Evolutionary conservation across 352 stramenopile genomes (phyloP).

Genomic region (Globisporangium lucens): DNA sequence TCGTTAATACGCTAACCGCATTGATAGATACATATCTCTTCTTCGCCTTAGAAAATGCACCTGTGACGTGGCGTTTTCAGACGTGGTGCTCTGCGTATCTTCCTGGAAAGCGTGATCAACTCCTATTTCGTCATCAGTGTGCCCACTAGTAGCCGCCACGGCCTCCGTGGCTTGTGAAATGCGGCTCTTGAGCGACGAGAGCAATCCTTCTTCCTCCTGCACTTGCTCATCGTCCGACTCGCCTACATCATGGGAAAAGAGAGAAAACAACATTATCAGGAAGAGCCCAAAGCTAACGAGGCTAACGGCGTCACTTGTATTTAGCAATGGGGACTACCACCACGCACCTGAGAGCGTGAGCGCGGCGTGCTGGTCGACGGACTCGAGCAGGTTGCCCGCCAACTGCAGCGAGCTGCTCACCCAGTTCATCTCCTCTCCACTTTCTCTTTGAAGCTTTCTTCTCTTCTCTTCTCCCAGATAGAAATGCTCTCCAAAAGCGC

Average conservation of each 20-base stretch:
- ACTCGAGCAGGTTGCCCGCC: conserved; percentile 78
- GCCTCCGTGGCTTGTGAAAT: conserved; percentile 15
- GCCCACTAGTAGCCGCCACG: conserved; percentile 13
- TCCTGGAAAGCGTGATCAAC: conserved; percentile 1
- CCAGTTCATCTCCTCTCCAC: conserved; percentile 60
- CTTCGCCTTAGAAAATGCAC: not conserved
- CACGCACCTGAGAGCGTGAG: conserved; percentile 50
- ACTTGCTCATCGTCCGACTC: conserved; percentile 10
- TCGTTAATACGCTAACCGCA: not conserved
- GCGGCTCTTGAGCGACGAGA: conserved; percentile 10
- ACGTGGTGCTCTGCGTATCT: not conserved
- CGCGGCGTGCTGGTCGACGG: conserved; percentile 80
- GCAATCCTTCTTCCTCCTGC: conserved; percentile 12
- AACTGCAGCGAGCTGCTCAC: conserved; percentile 81
- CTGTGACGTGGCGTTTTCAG: not conserved
- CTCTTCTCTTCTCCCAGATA: not conserved
- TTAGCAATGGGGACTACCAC: not conserved
- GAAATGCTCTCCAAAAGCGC: not conserved
- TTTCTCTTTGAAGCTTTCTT: not conserved
- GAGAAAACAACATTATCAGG: not conserved
- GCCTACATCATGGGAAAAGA: conserved; percentile 19
- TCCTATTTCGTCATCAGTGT: not conserved
- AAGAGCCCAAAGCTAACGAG: not conserved
- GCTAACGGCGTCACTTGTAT: not conserved
- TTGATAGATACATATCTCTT: not conserved